Evolutionary conservation across 2,329 filamentous ascomycete species (phyloP), one percentile per base, ranked within the genome.

Genomic region (Aureobasidium sp.): DNA sequence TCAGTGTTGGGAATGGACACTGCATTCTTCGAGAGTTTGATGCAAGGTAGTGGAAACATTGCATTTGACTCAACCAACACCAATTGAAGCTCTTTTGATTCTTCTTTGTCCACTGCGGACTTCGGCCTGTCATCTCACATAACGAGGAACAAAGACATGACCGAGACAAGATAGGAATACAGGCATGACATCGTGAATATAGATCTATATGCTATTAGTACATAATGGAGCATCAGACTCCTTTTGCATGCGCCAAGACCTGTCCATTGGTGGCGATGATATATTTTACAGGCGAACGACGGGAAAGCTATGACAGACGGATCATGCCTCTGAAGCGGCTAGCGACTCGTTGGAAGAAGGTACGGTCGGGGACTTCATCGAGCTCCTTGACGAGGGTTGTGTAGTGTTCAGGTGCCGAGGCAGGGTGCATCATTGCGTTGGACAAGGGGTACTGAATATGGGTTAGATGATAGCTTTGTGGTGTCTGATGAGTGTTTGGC

Each of bases 371-470:
- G 48, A 80, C 79, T 69, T 82, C 79, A 37, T 79, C 76, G 61
- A 84, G 76, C 70, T 84, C 81, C 59, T 71, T 71, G 61, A 79
- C 67, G n/a, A 84, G 66, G 62, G 78, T 74, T 61, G 78, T 76
- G 67, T 84, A 85, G 67, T 84, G 76, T 3, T 75, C 74, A 9
- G 80, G 79, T 54, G 78, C 77, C 64, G 78, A 82, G 3, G 72
- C 73, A 1, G 82, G 82, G 62, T 74, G 73, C 64, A 82, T 75
- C 66, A 82, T 67, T 21, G 70, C 72, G 25, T 74, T 68, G 1
- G 79, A 72, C 2, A 82, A 64, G 2, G 80, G 80, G 64, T 79
- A 82, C 67, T 77, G 67, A n/a, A n/a, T n/a, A 5, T 34, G 5
- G 42, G 37, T 44, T 7, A 53, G 39, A 4, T 7, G 25, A 27